Evolutionary conservation across 2,329 filamentous ascomycete genomes (phyloP).

Genomic region (Talaromyces funiculosus): DNA sequence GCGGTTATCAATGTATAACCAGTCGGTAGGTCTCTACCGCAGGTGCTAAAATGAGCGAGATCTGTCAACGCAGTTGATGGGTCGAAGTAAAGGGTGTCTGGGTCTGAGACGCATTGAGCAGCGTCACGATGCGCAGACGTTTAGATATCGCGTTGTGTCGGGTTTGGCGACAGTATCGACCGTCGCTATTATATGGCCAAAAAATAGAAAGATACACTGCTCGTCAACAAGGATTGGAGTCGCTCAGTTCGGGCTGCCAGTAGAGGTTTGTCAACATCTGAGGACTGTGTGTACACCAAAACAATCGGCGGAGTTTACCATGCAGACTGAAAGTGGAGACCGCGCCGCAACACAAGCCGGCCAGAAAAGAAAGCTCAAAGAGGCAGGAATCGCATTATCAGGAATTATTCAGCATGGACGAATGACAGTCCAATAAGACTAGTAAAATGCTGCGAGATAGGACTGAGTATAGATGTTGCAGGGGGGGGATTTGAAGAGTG

Average conservation of each 20-base stretch:
- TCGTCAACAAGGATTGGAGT: neutral
- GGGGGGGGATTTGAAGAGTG: neutral
- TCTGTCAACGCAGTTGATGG: neutral
- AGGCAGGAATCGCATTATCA: conserved; percentile 7
- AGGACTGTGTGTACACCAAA: conserved; percentile 1
- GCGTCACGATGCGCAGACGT: neutral
- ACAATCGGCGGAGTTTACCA: conserved; percentile 9
- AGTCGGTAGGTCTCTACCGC: neutral
- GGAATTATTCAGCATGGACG: neutral
- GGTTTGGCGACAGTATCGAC: neutral
- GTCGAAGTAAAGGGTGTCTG: conserved; percentile 3
- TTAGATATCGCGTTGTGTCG: neutral
- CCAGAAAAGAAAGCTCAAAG: conserved; percentile 6
- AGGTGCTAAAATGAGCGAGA: neutral
- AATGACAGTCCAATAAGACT: conserved; percentile 2
- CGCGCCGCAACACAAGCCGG: conserved; percentile 8
- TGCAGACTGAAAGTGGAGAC: conserved; percentile 11
- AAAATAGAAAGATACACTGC: neutral
- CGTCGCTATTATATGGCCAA: neutral
- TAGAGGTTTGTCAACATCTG: neutral
- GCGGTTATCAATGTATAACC: neutral
- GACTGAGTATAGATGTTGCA: neutral
- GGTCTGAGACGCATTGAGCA: conserved; percentile 10
- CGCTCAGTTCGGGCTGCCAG: neutral
- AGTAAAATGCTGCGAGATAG: neutral